A percentile compares a stretch with the other conserved stretches of the same genome.
Evolutionary conservation across 2,329 filamentous ascomycete genomes (phyloP).

Genomic region (Alternaria sp.): DNA sequence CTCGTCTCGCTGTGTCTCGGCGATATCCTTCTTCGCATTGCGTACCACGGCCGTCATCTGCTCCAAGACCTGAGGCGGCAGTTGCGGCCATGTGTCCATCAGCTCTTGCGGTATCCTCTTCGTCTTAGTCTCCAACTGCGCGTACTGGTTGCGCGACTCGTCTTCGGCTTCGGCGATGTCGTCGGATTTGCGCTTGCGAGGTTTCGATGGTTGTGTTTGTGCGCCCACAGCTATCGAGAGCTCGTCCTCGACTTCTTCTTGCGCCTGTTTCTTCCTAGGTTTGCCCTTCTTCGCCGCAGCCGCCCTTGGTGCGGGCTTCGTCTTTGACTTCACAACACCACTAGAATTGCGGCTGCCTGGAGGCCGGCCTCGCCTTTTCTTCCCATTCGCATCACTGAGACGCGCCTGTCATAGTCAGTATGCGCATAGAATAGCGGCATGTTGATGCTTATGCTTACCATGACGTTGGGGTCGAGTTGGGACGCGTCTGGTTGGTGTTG

Average conservation of each 20-base stretch:
- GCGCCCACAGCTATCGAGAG: slow-evolving; percentile 8
- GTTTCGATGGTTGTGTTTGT: slow-evolving; percentile 8
- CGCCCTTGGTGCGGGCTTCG: slow-evolving; percentile 25
- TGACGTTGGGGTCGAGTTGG: slow-evolving; percentile 35
- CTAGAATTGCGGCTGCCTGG: slow-evolving; percentile 33
- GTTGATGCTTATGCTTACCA: slow-evolving; percentile 39
- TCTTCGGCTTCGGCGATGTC: slow-evolving; percentile 30
- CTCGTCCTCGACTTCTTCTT: slow-evolving; percentile 24
- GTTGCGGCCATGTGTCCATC: slow-evolving; percentile 61
- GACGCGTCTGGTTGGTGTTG: slow-evolving; percentile 26
- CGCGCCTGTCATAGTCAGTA: slow-evolving; percentile 38
- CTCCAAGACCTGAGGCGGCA: slow-evolving; percentile 64
- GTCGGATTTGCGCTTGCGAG: slow-evolving; percentile 37
- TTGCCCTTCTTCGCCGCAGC: slow-evolving; percentile 17
- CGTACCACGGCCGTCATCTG: slow-evolving; percentile 66
- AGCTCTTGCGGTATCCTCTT: slow-evolving; percentile 49
- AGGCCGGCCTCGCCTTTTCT: slow-evolving; percentile 38
- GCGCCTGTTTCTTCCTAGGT: slow-evolving; percentile 23
- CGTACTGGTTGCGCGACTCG: slow-evolving; percentile 35
- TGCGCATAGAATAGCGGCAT: neutral
- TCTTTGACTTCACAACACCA: slow-evolving; percentile 8
- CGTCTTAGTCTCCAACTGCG: slow-evolving; percentile 46
- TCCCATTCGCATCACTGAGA: slow-evolving; percentile 16
- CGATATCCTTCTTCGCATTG: slow-evolving; percentile 69
- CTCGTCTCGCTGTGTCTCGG: slow-evolving; percentile 63